Percentiles rank a stretch among this genome's conserved stretches.
Evolutionary conservation across 2,329 filamentous ascomycete genomes (phyloP).

Genomic region (Aspergillus arachidicola): DNA sequence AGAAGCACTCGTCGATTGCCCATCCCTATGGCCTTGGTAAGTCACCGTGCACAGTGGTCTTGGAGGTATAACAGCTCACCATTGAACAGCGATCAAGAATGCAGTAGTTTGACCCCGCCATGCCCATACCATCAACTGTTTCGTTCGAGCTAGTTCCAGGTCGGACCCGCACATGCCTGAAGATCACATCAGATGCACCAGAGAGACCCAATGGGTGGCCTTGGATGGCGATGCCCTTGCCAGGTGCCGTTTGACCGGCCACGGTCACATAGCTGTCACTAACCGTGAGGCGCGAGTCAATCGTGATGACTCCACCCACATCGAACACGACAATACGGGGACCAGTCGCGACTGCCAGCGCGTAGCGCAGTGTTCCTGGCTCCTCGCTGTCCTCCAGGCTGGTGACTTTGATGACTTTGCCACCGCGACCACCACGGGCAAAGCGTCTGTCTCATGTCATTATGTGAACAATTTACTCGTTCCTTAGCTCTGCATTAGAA

Average conservation of each 20-base stretch:
- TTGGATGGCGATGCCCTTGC: conserved; percentile 15
- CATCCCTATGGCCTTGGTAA: conserved; percentile 2
- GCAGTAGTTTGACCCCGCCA: conserved; percentile 14
- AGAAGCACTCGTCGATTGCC: conserved; percentile 15
- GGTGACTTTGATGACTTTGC: conserved; percentile 15
- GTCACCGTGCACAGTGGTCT: rapidly evolving
- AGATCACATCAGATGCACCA: conserved; percentile 12
- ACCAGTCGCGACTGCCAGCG: conserved; percentile 6
- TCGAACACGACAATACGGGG: conserved; percentile 14
- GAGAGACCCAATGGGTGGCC: conserved; percentile 13
- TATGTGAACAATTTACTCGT: background rate
- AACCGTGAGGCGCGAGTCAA: conserved; percentile 5
- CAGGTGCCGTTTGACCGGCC: conserved; percentile 14
- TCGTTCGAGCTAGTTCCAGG: conserved; percentile 7
- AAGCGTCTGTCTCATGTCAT: conserved; percentile 5
- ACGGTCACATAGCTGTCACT: conserved; percentile 10
- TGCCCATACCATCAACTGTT: conserved; percentile 15
- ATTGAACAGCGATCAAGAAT: conserved; percentile 14
- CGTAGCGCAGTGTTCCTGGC: conserved; percentile 8
- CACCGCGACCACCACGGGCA: conserved; percentile 14
- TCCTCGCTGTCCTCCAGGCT: conserved; percentile 12
- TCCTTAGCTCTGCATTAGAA: background rate
- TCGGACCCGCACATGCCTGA: conserved; percentile 11
- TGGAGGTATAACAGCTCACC: background rate
- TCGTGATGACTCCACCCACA: conserved; percentile 12